Conservation (phyloP, 352 stramenopile species). For the Phytophthora palmivora region DNA sequence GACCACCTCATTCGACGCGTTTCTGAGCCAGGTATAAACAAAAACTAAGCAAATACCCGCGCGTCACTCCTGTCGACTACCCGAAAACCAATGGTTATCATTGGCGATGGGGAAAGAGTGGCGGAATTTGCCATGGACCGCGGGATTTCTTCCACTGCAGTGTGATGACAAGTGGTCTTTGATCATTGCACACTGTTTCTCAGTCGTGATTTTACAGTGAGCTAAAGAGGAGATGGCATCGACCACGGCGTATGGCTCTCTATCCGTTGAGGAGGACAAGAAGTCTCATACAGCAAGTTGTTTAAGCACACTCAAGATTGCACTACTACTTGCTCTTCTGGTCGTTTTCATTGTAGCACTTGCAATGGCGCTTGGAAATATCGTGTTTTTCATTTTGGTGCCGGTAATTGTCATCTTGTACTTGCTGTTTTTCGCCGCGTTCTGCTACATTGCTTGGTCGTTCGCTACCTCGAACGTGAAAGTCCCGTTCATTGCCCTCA, state of each 20-base stretch:
- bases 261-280: neutral
- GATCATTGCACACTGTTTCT: neutral
- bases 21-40: slow-evolving; percentile 1
- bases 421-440: slow-evolving; percentile 24
- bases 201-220: neutral
- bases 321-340: neutral
- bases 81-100: neutral
- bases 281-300: neutral
- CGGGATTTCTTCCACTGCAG: neutral
- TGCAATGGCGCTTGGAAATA: neutral
- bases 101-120: neutral
- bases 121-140: no score
- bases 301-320: slow-evolving; percentile 3
- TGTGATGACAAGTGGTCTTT: neutral
- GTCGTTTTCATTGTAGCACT: neutral
- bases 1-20: neutral
- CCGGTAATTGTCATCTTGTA: slow-evolving; percentile 15
- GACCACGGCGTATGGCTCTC: neutral
- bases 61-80: neutral
- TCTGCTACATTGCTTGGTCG: slow-evolving; percentile 27
- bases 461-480: slow-evolving; percentile 28
- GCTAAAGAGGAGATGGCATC: neutral
- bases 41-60: neutral
- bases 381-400: slow-evolving; percentile 1
- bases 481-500: slow-evolving; percentile 37